phyloP scores from a whole-genome alignment of 2,329 filamentous ascomycete species.

The Nothophoma quercina region DNA sequence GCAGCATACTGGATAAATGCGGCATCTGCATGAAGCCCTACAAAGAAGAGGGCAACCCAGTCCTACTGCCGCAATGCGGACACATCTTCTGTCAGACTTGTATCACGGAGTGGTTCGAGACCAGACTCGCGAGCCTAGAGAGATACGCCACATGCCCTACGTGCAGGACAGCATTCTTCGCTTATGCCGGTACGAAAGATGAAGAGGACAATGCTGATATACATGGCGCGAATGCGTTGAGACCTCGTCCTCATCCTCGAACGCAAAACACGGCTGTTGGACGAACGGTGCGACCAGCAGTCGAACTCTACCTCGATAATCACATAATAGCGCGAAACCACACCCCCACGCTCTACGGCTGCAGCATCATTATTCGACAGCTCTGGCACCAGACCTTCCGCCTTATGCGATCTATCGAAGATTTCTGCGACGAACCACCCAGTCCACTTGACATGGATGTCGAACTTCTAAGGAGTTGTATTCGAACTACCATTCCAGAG shows the following conservation, averaged over 20 bases:
- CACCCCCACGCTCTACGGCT: neutral
- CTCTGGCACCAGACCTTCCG: slow-evolving; percentile 7
- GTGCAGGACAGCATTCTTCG: slow-evolving; percentile 1
- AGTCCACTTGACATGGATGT: neutral
- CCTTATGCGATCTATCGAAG: neutral
- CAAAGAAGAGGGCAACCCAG: neutral
- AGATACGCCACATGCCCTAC: slow-evolving; percentile 4
- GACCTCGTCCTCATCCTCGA: no score
- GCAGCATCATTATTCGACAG: neutral
- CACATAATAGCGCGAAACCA: slow-evolving; percentile 11
- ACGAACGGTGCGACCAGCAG: no score
- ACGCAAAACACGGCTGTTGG: no score
- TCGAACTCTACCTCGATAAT: neutral
- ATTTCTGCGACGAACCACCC: neutral
- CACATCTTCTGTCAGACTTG: slow-evolving; percentile 25
- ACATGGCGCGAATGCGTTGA: no score
- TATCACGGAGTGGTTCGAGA: slow-evolving; percentile 10
- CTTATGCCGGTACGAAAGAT: neutral
- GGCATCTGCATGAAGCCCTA: slow-evolving; percentile 18
- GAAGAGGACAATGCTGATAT: no score
- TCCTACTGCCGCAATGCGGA: slow-evolving; percentile 16
- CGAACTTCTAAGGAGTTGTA: neutral
- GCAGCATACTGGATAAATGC: slow-evolving; percentile 12
- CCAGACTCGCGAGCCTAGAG: neutral
- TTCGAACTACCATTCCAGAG: slow-evolving; percentile 3